Evolutionary conservation across 2,329 filamentous ascomycete genomes (phyloP), one percentile per base, ranked within the genome.

Genomic region (Nemania bipapillata): DNA sequence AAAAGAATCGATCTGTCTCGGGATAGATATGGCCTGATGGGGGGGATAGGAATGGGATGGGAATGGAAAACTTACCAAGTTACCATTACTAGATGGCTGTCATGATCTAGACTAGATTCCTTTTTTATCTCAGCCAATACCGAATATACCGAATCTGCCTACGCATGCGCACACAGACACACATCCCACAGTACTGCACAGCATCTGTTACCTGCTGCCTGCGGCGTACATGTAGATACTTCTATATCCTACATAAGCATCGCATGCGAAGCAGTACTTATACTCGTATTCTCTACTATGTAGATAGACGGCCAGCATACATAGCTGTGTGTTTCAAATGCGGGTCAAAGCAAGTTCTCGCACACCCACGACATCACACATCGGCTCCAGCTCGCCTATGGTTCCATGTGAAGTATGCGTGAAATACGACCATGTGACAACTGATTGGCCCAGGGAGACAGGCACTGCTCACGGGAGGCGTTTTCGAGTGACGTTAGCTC

Each of bases 371-470:
- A 22, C 28, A 7, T 53, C 49, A 15, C 50, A 22, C 28, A 7
- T 53, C 49, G 15, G 17, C 17, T n/a, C 50, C 50, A n/a, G 28
- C 49, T 26, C 24, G 22, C 49, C 12, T 42, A 6, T 26, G n/a
- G 22, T 20, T 20, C 17, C 42, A 56, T 32, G 26, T 47, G 49
- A 50, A 30, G 15, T 20, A 45, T 28, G 49, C 22, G 11, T 17
- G 54, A 50, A 55, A 58, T 37, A 65, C 37, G 64, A n/a, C 45
- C 63, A 62, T 68, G 49, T 54, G 60, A 65, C 28, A 60, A 37
- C 32, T 67, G 67, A 71, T 71, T 71, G 67, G 65, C 24, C 22
- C 24, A 55, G 47, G 52, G 52, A 32, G 17, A 42, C 24, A n/a
- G 15, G 20, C 52, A 28, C 49, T 30, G 55, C 55, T 53, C 49